phyloP scores from a whole-genome alignment of 306 rosid genomes.

The Ammopiptanthus mongolicus region DNA sequence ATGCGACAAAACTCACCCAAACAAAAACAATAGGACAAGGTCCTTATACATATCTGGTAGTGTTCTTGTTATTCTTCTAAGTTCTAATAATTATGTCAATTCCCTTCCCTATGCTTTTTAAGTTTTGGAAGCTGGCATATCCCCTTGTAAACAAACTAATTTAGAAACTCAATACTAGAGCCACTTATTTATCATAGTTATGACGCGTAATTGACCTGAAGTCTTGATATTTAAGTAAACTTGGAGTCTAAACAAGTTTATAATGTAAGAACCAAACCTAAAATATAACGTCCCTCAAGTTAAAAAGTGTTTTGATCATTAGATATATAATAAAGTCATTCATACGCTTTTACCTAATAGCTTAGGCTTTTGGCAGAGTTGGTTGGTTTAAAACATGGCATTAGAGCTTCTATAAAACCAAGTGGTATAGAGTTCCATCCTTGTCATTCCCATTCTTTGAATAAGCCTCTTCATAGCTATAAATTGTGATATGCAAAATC shows the following conservation, averaged over 20 bases:
- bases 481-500: too few relatives aligned
- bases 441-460: too few relatives aligned
- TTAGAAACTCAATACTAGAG: neutral
- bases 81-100: neutral
- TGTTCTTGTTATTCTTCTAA: neutral
- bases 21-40: neutral
- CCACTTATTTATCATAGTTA: neutral
- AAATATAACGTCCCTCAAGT: neutral
- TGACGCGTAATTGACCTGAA: neutral
- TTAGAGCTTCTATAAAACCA: too few relatives aligned
- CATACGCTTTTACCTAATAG: too few relatives aligned
- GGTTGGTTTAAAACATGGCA: too few relatives aligned
- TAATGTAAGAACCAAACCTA: neutral
- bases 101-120: neutral
- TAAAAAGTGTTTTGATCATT: neutral
- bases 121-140: neutral
- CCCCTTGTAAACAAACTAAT: neutral
- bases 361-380: too few relatives aligned
- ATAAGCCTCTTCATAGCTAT: neutral
- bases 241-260: neutral
- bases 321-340: too few relatives aligned
- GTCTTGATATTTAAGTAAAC: neutral
- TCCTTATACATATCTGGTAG: neutral
- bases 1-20: constrained; percentile 1
- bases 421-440: too few relatives aligned